Base-by-base conservation (phyloP, 2,329 filamentous ascomycete genomes). In the Iodosphaeria phyllophila region DNA sequence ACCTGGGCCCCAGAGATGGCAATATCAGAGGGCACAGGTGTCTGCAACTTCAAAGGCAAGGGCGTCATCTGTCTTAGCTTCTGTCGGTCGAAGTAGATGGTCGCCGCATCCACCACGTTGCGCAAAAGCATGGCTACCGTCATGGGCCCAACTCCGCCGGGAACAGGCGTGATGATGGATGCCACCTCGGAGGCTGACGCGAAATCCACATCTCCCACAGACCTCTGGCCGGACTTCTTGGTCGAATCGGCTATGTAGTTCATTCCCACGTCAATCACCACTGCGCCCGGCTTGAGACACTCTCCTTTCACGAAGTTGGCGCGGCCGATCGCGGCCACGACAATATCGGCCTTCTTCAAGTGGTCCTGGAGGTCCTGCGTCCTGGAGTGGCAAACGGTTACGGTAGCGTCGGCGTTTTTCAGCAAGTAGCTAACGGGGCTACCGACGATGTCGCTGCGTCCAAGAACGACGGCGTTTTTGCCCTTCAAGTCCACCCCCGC, bases 81-180 rank as follows among this genome's bases (percentile, higher is more conserved):
- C 48, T 91, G 76, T 32, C 68, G 67, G 34, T 89, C 79, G 35
- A 89, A 89, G 43, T 80, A 84, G 29, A 66, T 57, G 24, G 73
- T 75, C 18, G 89, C 76, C 17, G 86, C 74, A 38, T 86, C 76
- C 28, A 95, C 76, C 6, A 95, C 84, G 44, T 98, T 98, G 51
- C 92, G 79, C 40, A 98, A 58, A 23, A 98, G 62, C 89, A 98
- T 98, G 31, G 89, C 89, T 34, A 98, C 84, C 3, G 89, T 98
- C 89, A 98, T 98, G 25, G 89, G 89, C 0, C 89, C 89, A 30
- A 98, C 89, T 49, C 89, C 89, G 29, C 89, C 89, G 2, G 89
- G 89, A 3, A 98, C 89, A 1, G 89, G 89, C 3, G 89, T 98
- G 43, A 98, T 93, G 42, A 78, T 68, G 3, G 84, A 92, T 12